phyloP scores from a whole-genome alignment of 306 rosid species.

The Castanea mollissima region DNA sequence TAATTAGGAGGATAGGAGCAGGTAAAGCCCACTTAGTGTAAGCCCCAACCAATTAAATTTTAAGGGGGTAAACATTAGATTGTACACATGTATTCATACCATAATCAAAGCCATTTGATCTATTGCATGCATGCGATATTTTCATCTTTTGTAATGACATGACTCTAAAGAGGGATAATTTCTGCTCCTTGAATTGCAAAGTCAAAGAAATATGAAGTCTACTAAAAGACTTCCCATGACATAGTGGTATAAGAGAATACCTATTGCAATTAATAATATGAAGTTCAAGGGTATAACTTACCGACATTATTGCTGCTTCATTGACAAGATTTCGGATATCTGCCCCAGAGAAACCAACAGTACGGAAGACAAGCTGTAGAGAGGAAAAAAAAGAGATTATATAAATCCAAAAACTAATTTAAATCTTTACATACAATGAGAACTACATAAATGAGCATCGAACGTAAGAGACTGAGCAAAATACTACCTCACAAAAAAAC shows the following conservation, averaged over 20 bases:
- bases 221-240: not conserved
- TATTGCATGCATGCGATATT: not conserved
- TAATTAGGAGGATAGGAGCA: not conserved
- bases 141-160: no score
- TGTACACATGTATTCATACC: not conserved
- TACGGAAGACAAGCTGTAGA: conserved; percentile 90
- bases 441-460: conserved; percentile 17
- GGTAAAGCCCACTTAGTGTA: not conserved
- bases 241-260: not conserved
- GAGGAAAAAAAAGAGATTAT: conserved; percentile 24
- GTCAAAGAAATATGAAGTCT: no score
- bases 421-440: conserved; percentile 1
- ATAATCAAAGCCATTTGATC: not conserved
- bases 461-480: not conserved
- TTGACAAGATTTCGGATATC: conserved; percentile 93
- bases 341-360: conserved; percentile 97
- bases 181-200: no score
- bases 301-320: conserved; percentile 98
- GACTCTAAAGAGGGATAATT: no score
- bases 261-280: conserved; percentile 5
- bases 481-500: not conserved
- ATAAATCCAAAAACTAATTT: conserved; percentile 23
- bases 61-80: not conserved
- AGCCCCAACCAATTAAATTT: not conserved
- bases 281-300: conserved; percentile 32